Conservation (phyloP, 805 yeast genomes). For the Nakazawaea siamensis region DNA sequence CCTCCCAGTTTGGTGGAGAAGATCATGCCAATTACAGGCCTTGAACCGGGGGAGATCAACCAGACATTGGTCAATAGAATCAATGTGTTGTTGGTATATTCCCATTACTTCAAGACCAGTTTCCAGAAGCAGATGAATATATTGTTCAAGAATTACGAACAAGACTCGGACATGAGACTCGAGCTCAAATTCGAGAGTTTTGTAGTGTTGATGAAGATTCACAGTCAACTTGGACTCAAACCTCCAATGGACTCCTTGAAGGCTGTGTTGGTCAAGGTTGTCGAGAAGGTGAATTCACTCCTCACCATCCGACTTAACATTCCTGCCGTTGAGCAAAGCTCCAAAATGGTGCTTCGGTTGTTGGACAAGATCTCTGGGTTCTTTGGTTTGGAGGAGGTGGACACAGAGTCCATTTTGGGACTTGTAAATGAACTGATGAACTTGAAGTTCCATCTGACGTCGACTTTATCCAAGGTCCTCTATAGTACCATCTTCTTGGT, state of each 20-base stretch:
- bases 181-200: conserved; percentile 1
- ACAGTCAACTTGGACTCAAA: neutral
- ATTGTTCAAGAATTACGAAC: neutral
- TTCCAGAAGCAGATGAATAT: conserved; percentile 12
- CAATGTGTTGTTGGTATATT: conserved; percentile 21
- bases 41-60: too few species aligned
- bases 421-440: neutral
- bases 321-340: neutral
- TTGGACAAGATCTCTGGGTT: neutral
- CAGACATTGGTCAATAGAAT: conserved; percentile 23
- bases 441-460: conserved; percentile 6
- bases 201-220: neutral
- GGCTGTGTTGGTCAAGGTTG: neutral
- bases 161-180: neutral
- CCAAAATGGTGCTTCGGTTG: neutral
- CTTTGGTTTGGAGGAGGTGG: neutral
- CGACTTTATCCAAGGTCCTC: neutral
- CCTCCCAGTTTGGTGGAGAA: conserved; percentile 20
- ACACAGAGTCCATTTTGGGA: neutral
- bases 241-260: neutral
- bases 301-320: conserved; percentile 1
- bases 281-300: conserved; percentile 2
- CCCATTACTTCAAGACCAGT: conserved; percentile 20
- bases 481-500: neutral
- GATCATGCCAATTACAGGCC: conserved; percentile 24